Percentiles rank a stretch among this genome's conserved stretches.
These are phyloP conservation scores for Lachnellula hyalina DNA, from an alignment of 2,329 filamentous ascomycete genomes.

Conservation along the genomic window DNA sequence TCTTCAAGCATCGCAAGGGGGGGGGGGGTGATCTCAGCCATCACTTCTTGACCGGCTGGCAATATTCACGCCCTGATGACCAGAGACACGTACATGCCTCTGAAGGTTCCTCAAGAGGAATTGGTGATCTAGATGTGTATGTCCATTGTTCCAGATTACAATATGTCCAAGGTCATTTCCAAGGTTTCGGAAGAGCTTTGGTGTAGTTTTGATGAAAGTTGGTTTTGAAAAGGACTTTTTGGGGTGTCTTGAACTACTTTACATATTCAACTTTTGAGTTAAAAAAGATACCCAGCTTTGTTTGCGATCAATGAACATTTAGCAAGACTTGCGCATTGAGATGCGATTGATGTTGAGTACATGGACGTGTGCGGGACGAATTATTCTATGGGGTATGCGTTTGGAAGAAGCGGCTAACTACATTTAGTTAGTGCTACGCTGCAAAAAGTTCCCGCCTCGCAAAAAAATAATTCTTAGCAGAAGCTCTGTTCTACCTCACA, in stretches of 20 bases:
- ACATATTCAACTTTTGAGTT: neutral
- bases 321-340: too few species aligned
- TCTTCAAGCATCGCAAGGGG: neutral
- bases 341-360: neutral
- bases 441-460: conserved; percentile 11
- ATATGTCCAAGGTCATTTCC: neutral
- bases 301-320: too few species aligned
- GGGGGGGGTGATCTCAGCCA: neutral
- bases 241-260: neutral
- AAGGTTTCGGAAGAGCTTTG: neutral
- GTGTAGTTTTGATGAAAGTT: neutral
- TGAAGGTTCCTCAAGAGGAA: neutral
- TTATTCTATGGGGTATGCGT: neutral
- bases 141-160: neutral
- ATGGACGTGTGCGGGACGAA: neutral
- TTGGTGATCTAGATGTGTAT: neutral
- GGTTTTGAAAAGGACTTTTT: conserved; percentile 3
- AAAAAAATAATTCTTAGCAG: conserved; percentile 8
- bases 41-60: conserved; percentile 4
- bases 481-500: conserved; percentile 6
- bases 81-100: neutral
- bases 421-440: neutral
- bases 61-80: conserved; percentile 3
- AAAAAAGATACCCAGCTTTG: neutral
- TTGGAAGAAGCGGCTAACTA: conserved; percentile 2